Percentiles rank a stretch among this genome's conserved stretches.
Evolutionary conservation across 495 filamentous ascomycete species (phyloP).

Genomic region (Pyronema domesticum): DNA sequence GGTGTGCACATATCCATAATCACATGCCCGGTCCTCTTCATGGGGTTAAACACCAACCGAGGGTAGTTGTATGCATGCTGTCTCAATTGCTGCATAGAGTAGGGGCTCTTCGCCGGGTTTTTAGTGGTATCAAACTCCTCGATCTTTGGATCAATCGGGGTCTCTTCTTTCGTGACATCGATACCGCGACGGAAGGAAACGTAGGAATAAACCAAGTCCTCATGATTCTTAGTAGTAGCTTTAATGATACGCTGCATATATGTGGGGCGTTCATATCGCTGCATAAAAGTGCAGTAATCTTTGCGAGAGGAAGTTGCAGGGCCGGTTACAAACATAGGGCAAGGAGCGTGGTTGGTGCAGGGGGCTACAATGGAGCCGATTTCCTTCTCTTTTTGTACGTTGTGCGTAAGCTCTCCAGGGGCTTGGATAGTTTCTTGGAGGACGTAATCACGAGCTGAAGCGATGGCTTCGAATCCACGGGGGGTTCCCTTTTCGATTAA

Average conservation of each 20-base stretch:
- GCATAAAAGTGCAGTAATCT: constrained; percentile 80
- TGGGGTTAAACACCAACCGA: constrained; percentile 53
- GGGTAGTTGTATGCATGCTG: constrained; percentile 50
- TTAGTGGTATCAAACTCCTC: constrained; percentile 18
- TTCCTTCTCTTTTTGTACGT: constrained; percentile 28
- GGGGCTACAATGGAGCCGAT: constrained; percentile 75
- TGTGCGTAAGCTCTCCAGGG: constrained; percentile 31
- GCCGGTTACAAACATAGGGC: constrained; percentile 65
- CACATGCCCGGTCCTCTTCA: constrained; percentile 78
- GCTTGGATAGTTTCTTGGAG: constrained; percentile 58
- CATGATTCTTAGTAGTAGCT: constrained; percentile 51
- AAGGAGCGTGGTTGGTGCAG: constrained; percentile 76
- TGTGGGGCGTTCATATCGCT: constrained; percentile 66
- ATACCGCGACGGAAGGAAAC: constrained; percentile 66
- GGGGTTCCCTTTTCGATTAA: constrained; percentile 83
- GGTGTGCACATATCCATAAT: constrained; percentile 86
- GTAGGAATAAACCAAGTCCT: constrained; percentile 80
- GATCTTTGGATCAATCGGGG: constrained; percentile 18
- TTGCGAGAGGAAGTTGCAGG: constrained; percentile 47
- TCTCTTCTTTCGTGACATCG: constrained; percentile 21
- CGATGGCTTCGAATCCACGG: constrained; percentile 80
- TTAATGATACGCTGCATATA: constrained; percentile 69
- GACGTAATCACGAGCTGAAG: constrained; percentile 58
- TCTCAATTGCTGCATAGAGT: constrained; percentile 25
- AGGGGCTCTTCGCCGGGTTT: constrained; percentile 16